phyloP scores from a whole-genome alignment of 495 filamentous ascomycete genomes.

The Talaromyces borbonicus region DNA sequence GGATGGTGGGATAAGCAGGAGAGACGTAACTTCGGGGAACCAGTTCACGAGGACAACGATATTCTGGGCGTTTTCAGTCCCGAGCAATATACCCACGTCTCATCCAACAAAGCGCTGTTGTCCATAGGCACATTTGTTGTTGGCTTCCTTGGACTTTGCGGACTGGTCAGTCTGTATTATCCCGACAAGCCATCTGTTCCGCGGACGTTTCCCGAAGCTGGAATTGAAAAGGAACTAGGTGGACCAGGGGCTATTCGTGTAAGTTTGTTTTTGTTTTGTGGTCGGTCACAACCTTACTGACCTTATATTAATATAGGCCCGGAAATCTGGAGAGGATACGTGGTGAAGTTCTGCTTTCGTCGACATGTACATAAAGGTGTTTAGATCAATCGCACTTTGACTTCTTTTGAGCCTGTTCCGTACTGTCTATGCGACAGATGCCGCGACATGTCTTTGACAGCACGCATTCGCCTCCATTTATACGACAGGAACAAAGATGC shows the following conservation, averaged over 20 bases:
- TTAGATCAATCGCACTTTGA: constrained; percentile 3
- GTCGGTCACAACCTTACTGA: not conserved
- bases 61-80: constrained; percentile 84
- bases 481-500: too few relatives aligned
- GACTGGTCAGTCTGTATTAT: constrained; percentile 60
- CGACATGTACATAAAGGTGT: constrained; percentile 35
- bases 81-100: constrained; percentile 80
- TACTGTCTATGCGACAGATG: not conserved
- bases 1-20: constrained; percentile 99
- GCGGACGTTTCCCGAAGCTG: constrained; percentile 66
- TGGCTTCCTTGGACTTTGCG: constrained; percentile 58
- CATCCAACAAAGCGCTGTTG: constrained; percentile 57
- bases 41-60: constrained; percentile 95
- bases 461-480: not conserved
- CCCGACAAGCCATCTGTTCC: constrained; percentile 77
- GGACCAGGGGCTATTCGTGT: constrained; percentile 45
- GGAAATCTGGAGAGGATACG: constrained; percentile 32
- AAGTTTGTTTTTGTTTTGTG: constrained; percentile 12
- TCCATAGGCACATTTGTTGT: constrained; percentile 68
- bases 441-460: not conserved
- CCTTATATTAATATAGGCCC: constrained; percentile 21
- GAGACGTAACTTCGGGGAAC: constrained; percentile 89
- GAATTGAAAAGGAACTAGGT: constrained; percentile 78
- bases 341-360: constrained; percentile 24
- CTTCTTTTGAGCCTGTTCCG: not conserved